These are phyloP conservation scores for Salicornia ramosissima DNA, from an alignment of 148 eudicot genomes.

Conservation along the genomic window DNA sequence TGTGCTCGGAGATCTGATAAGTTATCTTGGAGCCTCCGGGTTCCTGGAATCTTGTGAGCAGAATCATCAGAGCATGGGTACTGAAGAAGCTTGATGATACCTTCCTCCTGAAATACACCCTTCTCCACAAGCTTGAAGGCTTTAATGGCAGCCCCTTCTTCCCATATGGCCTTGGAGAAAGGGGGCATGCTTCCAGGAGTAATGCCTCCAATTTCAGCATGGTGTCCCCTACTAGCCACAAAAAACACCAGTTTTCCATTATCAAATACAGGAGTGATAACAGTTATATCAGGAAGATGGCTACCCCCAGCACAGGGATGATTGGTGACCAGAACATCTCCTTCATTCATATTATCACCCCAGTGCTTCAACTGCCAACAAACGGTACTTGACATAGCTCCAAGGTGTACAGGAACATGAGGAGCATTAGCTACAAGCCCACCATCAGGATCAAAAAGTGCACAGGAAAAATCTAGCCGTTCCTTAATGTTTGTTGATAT, in stretches of 20 bases:
- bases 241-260: conserved; percentile 73
- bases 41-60: conserved; percentile 64
- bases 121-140: conserved; percentile 97
- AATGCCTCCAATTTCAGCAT: conserved; percentile 96
- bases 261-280: conserved; percentile 82
- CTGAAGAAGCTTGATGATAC: conserved; percentile 68
- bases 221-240: conserved; percentile 97
- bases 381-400: conserved; percentile 98
- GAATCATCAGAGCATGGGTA: conserved; percentile 57
- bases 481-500: conserved; percentile 97
- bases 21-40: conserved; percentile 90
- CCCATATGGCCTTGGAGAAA: conserved; percentile 92
- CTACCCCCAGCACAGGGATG: conserved; percentile 98
- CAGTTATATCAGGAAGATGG: conserved; percentile 96
- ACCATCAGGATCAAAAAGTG: conserved; percentile 92
- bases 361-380: conserved; percentile 84
- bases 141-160: conserved; percentile 98
- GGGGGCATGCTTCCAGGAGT: conserved; percentile 99
- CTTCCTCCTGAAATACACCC: conserved; percentile 90
- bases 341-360: conserved; percentile 76
- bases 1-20: conserved; percentile 93
- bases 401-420: conserved; percentile 97
- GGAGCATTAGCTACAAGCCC: conserved; percentile 99
- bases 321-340: conserved; percentile 88
- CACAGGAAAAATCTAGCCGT: conserved; percentile 92